Conservation (phyloP, 768 basidiomycete species). For the Trametes villosa region DNA sequence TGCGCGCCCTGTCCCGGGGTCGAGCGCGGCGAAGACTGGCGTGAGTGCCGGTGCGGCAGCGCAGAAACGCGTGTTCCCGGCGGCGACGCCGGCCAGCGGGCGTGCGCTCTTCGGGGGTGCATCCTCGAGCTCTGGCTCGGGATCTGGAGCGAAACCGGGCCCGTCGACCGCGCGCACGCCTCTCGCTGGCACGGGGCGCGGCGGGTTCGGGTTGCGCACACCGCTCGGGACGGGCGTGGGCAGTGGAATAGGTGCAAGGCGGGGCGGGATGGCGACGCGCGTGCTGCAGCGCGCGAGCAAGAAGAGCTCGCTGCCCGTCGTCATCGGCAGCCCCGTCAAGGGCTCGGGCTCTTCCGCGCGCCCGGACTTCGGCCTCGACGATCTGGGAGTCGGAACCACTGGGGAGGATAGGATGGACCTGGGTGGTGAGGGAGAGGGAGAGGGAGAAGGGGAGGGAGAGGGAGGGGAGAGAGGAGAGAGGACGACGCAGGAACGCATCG, state of each 20-base stretch:
- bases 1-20: background rate
- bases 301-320: slow-evolving; percentile 48
- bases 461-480: background rate
- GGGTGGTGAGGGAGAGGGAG: background rate
- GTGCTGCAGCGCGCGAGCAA: slow-evolving; percentile 43
- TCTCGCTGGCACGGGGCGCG: too few relatives aligned
- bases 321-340: slow-evolving; percentile 52
- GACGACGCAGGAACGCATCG: slow-evolving; percentile 18
- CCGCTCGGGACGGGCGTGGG: background rate
- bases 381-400: slow-evolving; percentile 5
- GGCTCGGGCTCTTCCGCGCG: slow-evolving; percentile 18
- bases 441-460: background rate
- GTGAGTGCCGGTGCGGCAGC: background rate
- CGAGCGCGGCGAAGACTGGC: background rate
- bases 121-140: background rate
- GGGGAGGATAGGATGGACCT: background rate
- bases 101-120: slow-evolving; percentile 3
- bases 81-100: background rate
- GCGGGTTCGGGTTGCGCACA: background rate
- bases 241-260: too few relatives aligned
- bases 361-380: background rate
- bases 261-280: slow-evolving; percentile 22
- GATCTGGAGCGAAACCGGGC: background rate
- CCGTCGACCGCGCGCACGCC: too few relatives aligned
- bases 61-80: slow-evolving; percentile 1